Percentiles rank a stretch among this genome's conserved stretches.
phyloP scores from a whole-genome alignment of 1,139 yeast genomes.

The Suhomyces maxii region DNA sequence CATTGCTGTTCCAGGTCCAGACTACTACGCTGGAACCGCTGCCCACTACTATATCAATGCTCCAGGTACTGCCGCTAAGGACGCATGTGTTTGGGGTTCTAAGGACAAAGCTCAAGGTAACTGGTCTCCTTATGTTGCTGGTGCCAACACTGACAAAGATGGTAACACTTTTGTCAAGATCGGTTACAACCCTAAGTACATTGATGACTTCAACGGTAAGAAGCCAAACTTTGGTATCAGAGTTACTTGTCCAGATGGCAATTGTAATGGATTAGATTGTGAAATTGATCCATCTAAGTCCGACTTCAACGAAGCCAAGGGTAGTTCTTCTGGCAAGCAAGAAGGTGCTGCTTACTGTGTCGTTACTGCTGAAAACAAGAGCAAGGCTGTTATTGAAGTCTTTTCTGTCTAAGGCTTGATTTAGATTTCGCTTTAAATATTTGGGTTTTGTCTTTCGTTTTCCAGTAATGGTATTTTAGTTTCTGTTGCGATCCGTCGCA shows the following conservation, averaged over 20 bases:
- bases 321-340: slow-evolving; percentile 51
- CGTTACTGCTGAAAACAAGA: slow-evolving; percentile 67
- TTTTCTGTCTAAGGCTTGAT: slow-evolving; percentile 28
- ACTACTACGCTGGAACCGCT: slow-evolving; percentile 73
- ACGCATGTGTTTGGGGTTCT: slow-evolving; percentile 87
- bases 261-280: slow-evolving; percentile 76
- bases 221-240: slow-evolving; percentile 71
- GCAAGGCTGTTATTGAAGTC: slow-evolving; percentile 72
- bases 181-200: slow-evolving; percentile 88
- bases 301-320: slow-evolving; percentile 56
- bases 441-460: neutral
- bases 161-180: slow-evolving; percentile 78
- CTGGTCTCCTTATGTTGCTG: slow-evolving; percentile 94
- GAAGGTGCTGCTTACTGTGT: slow-evolving; percentile 75
- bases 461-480: neutral
- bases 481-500: neutral
- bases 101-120: slow-evolving; percentile 69
- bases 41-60: slow-evolving; percentile 86
- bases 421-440: neutral
- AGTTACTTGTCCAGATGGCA: slow-evolving; percentile 64
- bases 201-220: slow-evolving; percentile 57
- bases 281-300: slow-evolving; percentile 70
- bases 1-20: slow-evolving; percentile 82
- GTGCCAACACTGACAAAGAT: slow-evolving; percentile 70
- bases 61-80: slow-evolving; percentile 75